Base-by-base conservation (phyloP, 805 yeast species). In the Priceomyces haplophilus region DNA sequence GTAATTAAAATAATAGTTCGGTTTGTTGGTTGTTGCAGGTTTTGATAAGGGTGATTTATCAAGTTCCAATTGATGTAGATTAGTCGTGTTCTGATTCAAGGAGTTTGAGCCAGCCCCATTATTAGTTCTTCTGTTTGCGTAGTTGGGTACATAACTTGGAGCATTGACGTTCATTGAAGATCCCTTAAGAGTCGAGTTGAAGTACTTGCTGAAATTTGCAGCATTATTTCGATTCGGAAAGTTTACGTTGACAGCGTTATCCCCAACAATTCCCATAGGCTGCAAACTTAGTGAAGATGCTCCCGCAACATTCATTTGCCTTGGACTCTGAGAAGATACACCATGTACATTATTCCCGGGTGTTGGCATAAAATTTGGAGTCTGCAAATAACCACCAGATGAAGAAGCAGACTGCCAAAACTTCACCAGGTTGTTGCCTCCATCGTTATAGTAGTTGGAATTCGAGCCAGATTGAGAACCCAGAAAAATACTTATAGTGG, bases 61-160 rank as follows among this genome's bases (percentile, higher is more conserved):
- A 25, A 24, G 21, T 8, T 42, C 45, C 20, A 19, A 17, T 13
- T 16, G 17, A 20, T 42, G 41, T 8, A 36, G 38, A 33, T 24
- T 20, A 15, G 17, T 39, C 4, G 36, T 27, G 21, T 42, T 44
- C 17, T 32, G 34, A 18, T 20, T 20, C 33, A 37, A 20, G 34
- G n/a, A n/a, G 21, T 27, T 34, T 35, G 35, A 24, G 12, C 37
- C 36, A 25, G 42, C 13, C 6, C 13, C 27, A 36, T 20, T 17
- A 23, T 34, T 18, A 12, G n/a, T 11, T 15, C 40, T 21, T 13
- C 36, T 38, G 27, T 38, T 33, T 15, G 40, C 45, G 32, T 45
- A 47, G 18, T 34, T 41, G n/a, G 67, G 65, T 24, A 50, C 53
- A 45, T 64, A 65, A 44, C 64, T 59, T 5, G 66, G 64, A 1